Evolutionary conservation across 2,329 filamentous ascomycete genomes (phyloP).

Genomic region (Botrytis galanthina): DNA sequence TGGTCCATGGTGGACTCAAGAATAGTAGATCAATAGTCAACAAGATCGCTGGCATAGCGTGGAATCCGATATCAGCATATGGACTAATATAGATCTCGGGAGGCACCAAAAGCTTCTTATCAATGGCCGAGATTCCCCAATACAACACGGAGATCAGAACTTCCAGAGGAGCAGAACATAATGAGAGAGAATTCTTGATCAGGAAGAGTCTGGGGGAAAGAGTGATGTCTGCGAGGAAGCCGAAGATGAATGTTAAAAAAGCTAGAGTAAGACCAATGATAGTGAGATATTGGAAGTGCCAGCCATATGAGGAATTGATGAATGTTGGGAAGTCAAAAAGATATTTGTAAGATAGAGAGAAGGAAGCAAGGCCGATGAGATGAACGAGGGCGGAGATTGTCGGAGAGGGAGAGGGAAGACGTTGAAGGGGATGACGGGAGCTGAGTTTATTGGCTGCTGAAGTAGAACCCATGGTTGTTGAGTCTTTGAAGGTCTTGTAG

Average conservation of each 20-base stretch:
- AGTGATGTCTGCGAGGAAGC: constrained; percentile 63
- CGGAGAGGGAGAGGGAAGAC: constrained; percentile 62
- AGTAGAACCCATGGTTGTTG: neutral
- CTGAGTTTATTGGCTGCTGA: constrained; percentile 7
- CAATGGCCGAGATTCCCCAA: constrained; percentile 63
- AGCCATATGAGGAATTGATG: constrained; percentile 59
- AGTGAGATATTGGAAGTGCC: constrained; percentile 57
- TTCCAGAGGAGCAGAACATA: constrained; percentile 67
- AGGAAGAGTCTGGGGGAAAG: constrained; percentile 57
- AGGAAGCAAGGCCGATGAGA: constrained; percentile 51
- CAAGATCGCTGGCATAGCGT: constrained; percentile 63
- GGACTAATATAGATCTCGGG: constrained; percentile 56
- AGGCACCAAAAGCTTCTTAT: constrained; percentile 51
- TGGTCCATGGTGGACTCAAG: constrained; percentile 70
- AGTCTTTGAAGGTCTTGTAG: neutral
- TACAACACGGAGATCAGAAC: constrained; percentile 70
- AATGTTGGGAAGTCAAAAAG: constrained; percentile 50
- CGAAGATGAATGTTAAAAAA: constrained; percentile 58
- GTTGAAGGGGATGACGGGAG: constrained; percentile 59
- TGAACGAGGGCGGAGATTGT: constrained; percentile 63
- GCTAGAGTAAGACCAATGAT: constrained; percentile 67
- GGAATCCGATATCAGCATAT: constrained; percentile 61
- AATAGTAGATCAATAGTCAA: constrained; percentile 64
- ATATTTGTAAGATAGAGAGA: constrained; percentile 53
- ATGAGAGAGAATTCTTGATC: constrained; percentile 64